Conservation (phyloP, 495 filamentous ascomycete genomes). For the Bacidia rubella region DNA sequence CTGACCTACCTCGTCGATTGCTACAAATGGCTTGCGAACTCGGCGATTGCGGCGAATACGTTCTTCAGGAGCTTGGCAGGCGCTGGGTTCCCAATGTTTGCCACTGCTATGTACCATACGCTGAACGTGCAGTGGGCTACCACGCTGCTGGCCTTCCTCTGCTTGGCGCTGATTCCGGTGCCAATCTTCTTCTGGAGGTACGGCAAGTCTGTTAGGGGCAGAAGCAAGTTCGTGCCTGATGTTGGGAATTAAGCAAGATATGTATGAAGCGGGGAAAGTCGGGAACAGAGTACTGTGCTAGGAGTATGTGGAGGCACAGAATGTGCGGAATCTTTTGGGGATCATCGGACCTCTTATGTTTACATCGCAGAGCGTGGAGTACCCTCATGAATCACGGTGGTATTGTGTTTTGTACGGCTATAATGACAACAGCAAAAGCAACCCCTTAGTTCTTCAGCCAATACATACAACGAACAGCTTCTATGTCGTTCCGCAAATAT, state of each 20-base stretch:
- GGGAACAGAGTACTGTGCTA: no score
- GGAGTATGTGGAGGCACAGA: no score
- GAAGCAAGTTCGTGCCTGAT: slow-evolving; percentile 26
- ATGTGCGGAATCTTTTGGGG: no score
- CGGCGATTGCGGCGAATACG: slow-evolving; percentile 55
- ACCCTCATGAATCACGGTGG: no score
- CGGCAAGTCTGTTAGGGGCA: slow-evolving; percentile 23
- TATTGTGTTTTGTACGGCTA: no score
- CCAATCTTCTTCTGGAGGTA: slow-evolving; percentile 24
- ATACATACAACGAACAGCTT: no score
- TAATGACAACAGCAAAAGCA: no score
- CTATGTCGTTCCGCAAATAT: no score
- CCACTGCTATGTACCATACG: slow-evolving; percentile 26
- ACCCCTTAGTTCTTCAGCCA: no score
- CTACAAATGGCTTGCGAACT: slow-evolving; percentile 45
- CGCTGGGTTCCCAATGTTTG: slow-evolving; percentile 36
- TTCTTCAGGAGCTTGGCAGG: slow-evolving; percentile 48
- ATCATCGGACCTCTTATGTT: no score
- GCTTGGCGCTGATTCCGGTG: slow-evolving; percentile 20
- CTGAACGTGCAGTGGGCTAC: slow-evolving; percentile 24
- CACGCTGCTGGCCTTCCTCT: slow-evolving; percentile 26
- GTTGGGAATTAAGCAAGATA: neutral
- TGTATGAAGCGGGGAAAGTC: no score
- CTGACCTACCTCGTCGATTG: slow-evolving; percentile 53
- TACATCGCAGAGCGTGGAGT: no score